A percentile compares a stretch with the other conserved stretches of the same genome.
Evolutionary conservation across 2,329 filamentous ascomycete species (phyloP).

Genomic region (Fusarium marasasianum): DNA sequence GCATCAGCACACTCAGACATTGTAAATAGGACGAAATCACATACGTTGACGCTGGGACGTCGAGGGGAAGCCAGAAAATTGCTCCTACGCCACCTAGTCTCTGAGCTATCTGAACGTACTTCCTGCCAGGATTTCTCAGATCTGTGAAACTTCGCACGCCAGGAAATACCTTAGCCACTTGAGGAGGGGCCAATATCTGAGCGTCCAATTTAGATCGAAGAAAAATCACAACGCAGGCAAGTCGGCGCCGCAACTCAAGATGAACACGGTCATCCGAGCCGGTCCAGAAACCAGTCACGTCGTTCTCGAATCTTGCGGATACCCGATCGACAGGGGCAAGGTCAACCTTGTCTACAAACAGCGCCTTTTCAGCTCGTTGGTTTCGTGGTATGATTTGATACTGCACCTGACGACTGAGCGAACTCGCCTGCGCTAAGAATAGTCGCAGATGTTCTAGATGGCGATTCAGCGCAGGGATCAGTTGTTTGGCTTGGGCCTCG

Average conservation of each 20-base stretch:
- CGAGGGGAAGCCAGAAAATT: conserved; percentile 44
- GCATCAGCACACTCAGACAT: not conserved
- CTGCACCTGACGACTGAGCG: conserved; percentile 37
- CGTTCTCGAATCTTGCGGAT: not conserved
- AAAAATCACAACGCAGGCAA: conserved; percentile 41
- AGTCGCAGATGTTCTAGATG: conserved; percentile 35
- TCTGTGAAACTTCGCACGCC: conserved; percentile 28
- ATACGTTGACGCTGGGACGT: conserved; percentile 45
- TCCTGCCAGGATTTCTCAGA: conserved; percentile 43
- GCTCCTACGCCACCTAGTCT: conserved; percentile 41
- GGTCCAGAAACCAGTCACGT: conserved; percentile 39
- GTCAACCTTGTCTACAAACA: conserved; percentile 32
- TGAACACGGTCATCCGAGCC: conserved; percentile 15
- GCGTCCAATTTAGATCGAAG: conserved; percentile 38
- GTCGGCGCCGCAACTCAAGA: conserved; percentile 40
- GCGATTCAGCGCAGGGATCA: conserved; percentile 20
- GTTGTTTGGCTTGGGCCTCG: not conserved
- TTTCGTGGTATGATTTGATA: conserved; percentile 42
- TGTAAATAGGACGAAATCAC: not conserved
- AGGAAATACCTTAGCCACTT: conserved; percentile 27
- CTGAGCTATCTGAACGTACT: conserved; percentile 46
- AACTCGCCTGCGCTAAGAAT: conserved; percentile 39
- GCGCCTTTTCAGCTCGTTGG: conserved; percentile 40
- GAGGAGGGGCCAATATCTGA: conserved; percentile 18
- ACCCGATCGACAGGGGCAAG: conserved; percentile 23